Evolutionary conservation across 2,329 filamentous ascomycete species (phyloP), one percentile per base, ranked within the genome.

Genomic region (Sclerotinia nivalis): DNA sequence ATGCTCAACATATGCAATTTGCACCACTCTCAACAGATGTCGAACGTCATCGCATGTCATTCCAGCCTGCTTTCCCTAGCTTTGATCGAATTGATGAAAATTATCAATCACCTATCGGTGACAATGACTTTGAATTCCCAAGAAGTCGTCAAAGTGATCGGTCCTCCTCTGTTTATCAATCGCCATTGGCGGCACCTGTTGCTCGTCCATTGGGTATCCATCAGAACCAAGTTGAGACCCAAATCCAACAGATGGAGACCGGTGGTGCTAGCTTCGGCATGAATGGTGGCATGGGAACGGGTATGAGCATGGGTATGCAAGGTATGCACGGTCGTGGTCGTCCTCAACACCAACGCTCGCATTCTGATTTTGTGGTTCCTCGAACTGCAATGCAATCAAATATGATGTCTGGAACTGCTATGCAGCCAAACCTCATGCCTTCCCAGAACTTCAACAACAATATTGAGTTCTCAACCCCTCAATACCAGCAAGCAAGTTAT

Each of bases 311-410:
- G 67, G n/a, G n/a, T 22, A 40, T 28, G n/a, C 20, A 37, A 34
- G 34, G 34, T 25, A 64, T 52, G 9, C 61, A 52, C 13, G n/a
- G n/a, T 40, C 49, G 59, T 34, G 40, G 20, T 25, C 67, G 67
- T 37, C 70, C 71, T 47, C 47, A 69, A 22, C 77, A 78, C 65
- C 72, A 75, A 49, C 73, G 77, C 31, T 77, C 76, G n/a, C 76
- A 74, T 37, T 78, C 77, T 8, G 76, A 78, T 60, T 70, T 77
- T 40, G 66, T 55, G 4, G 8, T 43, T 20, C 22, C 45, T 45
- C 45, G 61, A 59, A 52, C n/a, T 45, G 40, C 43, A 13, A 69
- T 65, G 13, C 59, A 69, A 40, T 34, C 34, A 40, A 65, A 62
- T 13, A 20, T 49, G 10, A 56, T 69, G 59, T 20, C 50, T 3